Conservation (phyloP, 73 alveolate genomes). For the Paramecium primaurelia region DNA sequence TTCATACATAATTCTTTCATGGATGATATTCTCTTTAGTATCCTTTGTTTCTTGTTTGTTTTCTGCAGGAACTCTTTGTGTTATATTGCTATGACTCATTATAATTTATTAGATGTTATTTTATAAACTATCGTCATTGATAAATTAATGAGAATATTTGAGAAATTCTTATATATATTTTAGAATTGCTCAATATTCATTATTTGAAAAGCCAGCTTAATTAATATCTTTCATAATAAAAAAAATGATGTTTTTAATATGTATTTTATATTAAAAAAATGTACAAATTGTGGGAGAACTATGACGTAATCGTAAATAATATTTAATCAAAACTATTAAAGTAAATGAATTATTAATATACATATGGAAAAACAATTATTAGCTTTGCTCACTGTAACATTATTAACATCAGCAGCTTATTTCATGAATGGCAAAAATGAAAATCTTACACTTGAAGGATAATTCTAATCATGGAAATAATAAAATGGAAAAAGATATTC, state of each 20-base stretch:
- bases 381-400: background rate
- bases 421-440: background rate
- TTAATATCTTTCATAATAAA: too few species aligned
- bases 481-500: background rate
- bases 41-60: background rate
- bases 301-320: background rate
- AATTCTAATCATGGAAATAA: background rate
- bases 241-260: background rate
- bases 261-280: background rate
- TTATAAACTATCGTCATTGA: background rate
- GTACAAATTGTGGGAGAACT: background rate
- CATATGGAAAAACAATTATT: background rate
- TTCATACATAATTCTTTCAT: background rate
- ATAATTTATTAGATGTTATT: background rate
- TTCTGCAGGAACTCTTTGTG: background rate
- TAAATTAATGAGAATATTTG: background rate
- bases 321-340: background rate
- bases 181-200: background rate
- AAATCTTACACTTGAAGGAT: background rate
- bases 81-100: background rate
- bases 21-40: background rate
- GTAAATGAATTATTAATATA: background rate
- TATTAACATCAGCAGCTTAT: background rate
- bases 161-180: background rate
- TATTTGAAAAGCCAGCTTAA: background rate